These are phyloP conservation scores for Penicillium chermesinum DNA, from an alignment of 495 filamentous ascomycete species.

Conservation along the genomic window DNA sequence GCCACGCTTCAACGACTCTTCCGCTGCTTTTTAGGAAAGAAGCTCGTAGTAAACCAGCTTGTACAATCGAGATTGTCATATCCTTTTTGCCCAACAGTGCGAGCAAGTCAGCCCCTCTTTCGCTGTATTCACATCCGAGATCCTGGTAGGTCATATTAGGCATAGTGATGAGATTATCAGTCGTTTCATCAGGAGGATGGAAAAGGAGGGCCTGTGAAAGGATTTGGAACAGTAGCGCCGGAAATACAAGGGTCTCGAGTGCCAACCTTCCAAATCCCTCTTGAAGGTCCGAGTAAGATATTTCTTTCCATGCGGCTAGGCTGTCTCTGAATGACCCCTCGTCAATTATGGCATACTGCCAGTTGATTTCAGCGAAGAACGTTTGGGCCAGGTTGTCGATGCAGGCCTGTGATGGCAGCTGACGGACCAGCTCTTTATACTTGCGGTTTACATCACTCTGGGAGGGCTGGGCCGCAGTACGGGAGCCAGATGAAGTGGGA, in stretches of 20 bases:
- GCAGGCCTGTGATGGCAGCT: slow-evolving; percentile 48
- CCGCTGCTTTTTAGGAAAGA: slow-evolving; percentile 34
- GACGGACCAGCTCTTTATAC: slow-evolving; percentile 49
- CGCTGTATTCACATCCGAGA: slow-evolving; percentile 54
- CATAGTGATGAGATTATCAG: slow-evolving; percentile 52
- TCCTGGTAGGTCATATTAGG: slow-evolving; percentile 56
- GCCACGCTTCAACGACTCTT: slow-evolving; percentile 44
- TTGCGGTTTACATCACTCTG: slow-evolving; percentile 17
- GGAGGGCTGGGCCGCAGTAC: background rate
- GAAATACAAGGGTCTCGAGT: slow-evolving; percentile 31
- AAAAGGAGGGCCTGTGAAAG: slow-evolving; percentile 51
- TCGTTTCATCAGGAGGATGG: slow-evolving; percentile 44
- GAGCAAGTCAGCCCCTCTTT: slow-evolving; percentile 48
- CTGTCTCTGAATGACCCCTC: slow-evolving; percentile 44
- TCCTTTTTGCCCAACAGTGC: slow-evolving; percentile 50
- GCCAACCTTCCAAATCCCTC: slow-evolving; percentile 4
- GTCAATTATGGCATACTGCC: slow-evolving; percentile 54
- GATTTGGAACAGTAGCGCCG: slow-evolving; percentile 53
- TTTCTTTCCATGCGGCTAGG: slow-evolving; percentile 43
- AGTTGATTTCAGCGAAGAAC: slow-evolving; percentile 55
- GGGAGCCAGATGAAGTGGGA: background rate
- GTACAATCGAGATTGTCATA: slow-evolving; percentile 49
- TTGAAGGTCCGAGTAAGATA: slow-evolving; percentile 14
- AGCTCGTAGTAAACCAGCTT: slow-evolving; percentile 46
- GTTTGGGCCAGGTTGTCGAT: slow-evolving; percentile 48